A percentile compares a stretch with the other conserved stretches of the same genome.
These are phyloP conservation scores for Erythrophleum fordii DNA, from an alignment of 306 rosid species.

Conservation along the genomic window DNA sequence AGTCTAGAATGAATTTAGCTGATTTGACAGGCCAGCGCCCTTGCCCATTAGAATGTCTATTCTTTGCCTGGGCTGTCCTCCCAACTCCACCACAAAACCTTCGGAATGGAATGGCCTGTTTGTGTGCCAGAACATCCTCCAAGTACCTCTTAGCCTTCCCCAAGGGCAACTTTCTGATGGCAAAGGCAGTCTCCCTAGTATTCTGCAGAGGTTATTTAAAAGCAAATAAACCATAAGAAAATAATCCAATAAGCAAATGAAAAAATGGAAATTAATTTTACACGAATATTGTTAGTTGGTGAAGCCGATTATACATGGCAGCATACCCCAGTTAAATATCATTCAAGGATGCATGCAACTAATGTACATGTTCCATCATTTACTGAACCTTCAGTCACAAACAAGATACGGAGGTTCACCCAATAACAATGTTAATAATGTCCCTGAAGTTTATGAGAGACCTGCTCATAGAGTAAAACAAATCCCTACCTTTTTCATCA, in stretches of 20 bases:
- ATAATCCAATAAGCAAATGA: neutral
- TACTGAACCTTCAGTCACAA: slow-evolving; percentile 72
- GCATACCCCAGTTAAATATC: neutral
- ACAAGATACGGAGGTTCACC: slow-evolving; percentile 67
- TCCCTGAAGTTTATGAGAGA: slow-evolving; percentile 65
- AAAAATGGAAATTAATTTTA: neutral
- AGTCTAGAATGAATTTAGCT: slow-evolving; percentile 78
- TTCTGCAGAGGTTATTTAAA: slow-evolving; percentile 49
- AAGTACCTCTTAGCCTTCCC: slow-evolving; percentile 83
- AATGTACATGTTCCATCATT: slow-evolving; percentile 57
- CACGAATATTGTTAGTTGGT: neutral
- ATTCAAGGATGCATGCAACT: neutral
- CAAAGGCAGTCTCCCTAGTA: slow-evolving; percentile 81
- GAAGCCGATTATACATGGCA: neutral
- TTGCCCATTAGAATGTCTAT: slow-evolving; percentile 92
- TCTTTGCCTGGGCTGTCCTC: slow-evolving; percentile 93
- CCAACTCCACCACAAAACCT: slow-evolving; percentile 95
- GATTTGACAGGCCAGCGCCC: slow-evolving; percentile 98
- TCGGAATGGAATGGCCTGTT: slow-evolving; percentile 93
- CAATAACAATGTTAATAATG: slow-evolving; percentile 59
- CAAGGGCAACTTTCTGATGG: slow-evolving; percentile 82
- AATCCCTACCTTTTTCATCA: slow-evolving; percentile 47
- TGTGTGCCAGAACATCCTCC: slow-evolving; percentile 92
- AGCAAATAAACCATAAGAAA: neutral
- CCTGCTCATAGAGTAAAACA: slow-evolving; percentile 55